Evolutionary conservation across 768 basidiomycete species (phyloP).

Genomic region (Tephrocybe sp.): DNA sequence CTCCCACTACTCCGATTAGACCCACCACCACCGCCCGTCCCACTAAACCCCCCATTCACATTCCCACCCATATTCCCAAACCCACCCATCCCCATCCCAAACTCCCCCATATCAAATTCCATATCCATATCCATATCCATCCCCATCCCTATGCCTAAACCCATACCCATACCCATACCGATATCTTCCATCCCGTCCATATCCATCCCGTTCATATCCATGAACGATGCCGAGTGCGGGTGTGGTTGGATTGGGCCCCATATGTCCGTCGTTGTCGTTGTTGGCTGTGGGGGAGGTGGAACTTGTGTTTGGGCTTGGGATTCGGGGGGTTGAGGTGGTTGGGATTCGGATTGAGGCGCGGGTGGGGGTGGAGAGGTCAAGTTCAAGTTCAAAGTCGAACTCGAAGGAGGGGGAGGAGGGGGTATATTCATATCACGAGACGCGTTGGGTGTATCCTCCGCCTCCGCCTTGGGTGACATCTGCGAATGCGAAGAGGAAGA

Average conservation of each 20-base stretch:
- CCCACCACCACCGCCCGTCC: constrained; percentile 15
- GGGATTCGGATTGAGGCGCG: constrained; percentile 6
- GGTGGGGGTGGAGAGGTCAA: not conserved
- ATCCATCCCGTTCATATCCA: constrained; percentile 25
- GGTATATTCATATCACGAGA: too few species aligned
- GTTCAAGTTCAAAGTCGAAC: too few species aligned
- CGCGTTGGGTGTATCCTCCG: too few species aligned
- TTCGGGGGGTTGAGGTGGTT: not conserved
- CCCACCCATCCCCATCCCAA: not conserved
- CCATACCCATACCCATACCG: constrained; percentile 36
- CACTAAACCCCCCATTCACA: not conserved
- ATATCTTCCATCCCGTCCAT: constrained; percentile 41
- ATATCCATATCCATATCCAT: constrained; percentile 34
- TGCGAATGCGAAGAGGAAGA: constrained; percentile 25
- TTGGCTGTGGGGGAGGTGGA: not conserved
- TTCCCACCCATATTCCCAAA: too few species aligned
- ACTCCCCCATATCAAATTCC: constrained; percentile 12
- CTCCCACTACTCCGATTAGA: constrained; percentile 24
- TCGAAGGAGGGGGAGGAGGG: too few species aligned
- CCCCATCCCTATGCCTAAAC: constrained; percentile 42
- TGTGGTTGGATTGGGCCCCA: too few species aligned
- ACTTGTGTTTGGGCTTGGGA: constrained; percentile 14
- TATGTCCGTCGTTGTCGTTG: too few species aligned
- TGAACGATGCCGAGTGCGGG: constrained; percentile 7
- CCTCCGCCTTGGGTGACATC: too few species aligned